Conservation (phyloP, 2,329 filamentous ascomycete genomes). For the Thielaviopsis musarum region DNA sequence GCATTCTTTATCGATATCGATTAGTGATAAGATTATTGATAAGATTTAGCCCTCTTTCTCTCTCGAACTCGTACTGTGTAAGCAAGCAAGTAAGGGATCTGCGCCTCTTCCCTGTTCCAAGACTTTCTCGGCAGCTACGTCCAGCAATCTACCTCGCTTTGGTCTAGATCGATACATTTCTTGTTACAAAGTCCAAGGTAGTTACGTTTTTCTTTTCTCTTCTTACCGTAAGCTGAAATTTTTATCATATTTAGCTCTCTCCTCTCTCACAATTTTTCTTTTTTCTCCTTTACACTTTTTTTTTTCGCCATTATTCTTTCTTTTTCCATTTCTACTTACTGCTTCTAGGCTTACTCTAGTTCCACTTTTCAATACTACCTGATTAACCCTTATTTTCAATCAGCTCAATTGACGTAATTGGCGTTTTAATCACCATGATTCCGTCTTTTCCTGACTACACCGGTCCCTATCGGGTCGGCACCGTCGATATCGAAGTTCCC, state of each 20-base stretch:
- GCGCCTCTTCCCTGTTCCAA: too few species aligned
- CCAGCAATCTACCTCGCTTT: background rate
- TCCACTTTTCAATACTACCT: background rate
- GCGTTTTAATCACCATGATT: constrained; percentile 36
- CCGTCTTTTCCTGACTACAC: constrained; percentile 60
- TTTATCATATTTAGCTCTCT: too few species aligned
- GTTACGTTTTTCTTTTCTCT: background rate
- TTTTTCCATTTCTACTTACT: background rate
- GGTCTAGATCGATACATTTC: background rate
- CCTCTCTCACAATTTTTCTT: background rate
- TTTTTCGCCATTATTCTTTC: background rate
- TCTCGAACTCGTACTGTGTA: too few species aligned
- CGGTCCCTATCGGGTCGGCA: constrained; percentile 64
- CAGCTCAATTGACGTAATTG: background rate
- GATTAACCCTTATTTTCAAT: background rate
- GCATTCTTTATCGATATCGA: too few species aligned
- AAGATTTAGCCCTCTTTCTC: too few species aligned
- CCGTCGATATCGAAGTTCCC: constrained; percentile 65
- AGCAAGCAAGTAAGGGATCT: too few species aligned
- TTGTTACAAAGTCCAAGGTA: background rate
- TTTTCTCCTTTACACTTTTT: background rate
- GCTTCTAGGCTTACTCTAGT: background rate
- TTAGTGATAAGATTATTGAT: too few species aligned
- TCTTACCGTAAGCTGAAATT: too few species aligned
- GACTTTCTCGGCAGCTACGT: background rate